Evolutionary conservation across 352 stramenopile species (phyloP).

Genomic region (Pythium volutum): DNA sequence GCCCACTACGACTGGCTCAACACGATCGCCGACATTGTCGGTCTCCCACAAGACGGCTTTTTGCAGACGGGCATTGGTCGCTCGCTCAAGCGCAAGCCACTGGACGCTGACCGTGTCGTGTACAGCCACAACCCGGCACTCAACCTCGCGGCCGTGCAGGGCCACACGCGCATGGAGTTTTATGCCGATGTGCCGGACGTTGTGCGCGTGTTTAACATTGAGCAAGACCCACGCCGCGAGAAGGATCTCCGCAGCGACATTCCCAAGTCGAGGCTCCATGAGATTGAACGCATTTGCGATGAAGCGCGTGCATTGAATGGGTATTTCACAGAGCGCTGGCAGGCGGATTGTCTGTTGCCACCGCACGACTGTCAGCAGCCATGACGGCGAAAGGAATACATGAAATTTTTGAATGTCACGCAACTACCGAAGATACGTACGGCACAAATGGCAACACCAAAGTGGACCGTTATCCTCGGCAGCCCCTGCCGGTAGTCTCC

Average conservation of each 20-base stretch:
- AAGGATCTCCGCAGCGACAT: conserved; percentile 48
- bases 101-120: conserved; percentile 34
- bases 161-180: conserved; percentile 54
- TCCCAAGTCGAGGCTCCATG: conserved; percentile 22
- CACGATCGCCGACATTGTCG: conserved; percentile 66
- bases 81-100: conserved; percentile 46
- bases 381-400: not conserved
- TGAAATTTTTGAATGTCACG: no score
- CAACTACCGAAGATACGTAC: no score
- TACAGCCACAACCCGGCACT: conserved; percentile 57
- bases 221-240: conserved; percentile 36
- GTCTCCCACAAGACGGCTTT: conserved; percentile 42
- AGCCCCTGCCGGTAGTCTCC: no score
- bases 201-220: conserved; percentile 46
- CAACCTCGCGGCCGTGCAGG: conserved; percentile 51
- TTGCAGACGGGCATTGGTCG: conserved; percentile 55
- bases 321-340: conserved; percentile 53
- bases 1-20: conserved; percentile 64
- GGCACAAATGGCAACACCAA: no score
- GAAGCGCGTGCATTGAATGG: conserved; percentile 38
- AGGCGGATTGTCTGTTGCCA: conserved; percentile 39
- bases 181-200: conserved; percentile 45
- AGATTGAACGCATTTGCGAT: conserved; percentile 38
- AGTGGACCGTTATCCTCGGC: no score
- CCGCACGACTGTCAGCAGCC: conserved; percentile 6